These are phyloP conservation scores for Pochonia chlamydosporia DNA, from an alignment of 2,329 filamentous ascomycete genomes.

Conservation along the genomic window DNA sequence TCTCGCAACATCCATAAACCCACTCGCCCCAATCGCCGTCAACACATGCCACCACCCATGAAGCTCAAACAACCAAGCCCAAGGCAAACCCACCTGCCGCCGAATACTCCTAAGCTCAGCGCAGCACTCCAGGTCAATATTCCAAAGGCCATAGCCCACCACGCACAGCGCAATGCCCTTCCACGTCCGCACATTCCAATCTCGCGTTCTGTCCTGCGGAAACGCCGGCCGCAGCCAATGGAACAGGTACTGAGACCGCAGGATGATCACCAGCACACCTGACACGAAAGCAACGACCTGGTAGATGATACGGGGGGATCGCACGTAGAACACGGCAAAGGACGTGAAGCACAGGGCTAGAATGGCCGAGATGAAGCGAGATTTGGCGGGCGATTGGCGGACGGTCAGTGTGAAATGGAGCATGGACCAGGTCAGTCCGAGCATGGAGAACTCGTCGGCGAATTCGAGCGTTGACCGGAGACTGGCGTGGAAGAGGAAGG, in stretches of 20 bases:
- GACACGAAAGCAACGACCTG: constrained; percentile 33
- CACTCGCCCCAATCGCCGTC: constrained; percentile 48
- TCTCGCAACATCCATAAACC: constrained; percentile 27
- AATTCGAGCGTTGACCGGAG: constrained; percentile 37
- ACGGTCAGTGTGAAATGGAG: constrained; percentile 43
- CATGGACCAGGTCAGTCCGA: constrained; percentile 45
- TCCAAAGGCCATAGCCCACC: constrained; percentile 48
- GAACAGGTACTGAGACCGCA: constrained; percentile 29
- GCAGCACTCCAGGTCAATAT: constrained; percentile 50
- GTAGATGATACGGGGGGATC: constrained; percentile 35
- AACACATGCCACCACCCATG: constrained; percentile 62
- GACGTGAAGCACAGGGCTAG: constrained; percentile 35
- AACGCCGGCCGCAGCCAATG: constrained; percentile 22
- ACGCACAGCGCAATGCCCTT: constrained; percentile 28
- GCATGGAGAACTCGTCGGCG: constrained; percentile 55
- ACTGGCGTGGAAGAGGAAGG: constrained; percentile 38
- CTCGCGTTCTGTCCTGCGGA: constrained; percentile 17
- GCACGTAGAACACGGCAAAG: constrained; percentile 37
- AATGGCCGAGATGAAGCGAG: constrained; percentile 24
- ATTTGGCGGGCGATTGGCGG: constrained; percentile 30
- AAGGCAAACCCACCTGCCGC: constrained; percentile 43
- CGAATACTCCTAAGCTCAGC: constrained; percentile 38
- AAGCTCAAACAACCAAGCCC: constrained; percentile 50
- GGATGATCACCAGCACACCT: constrained; percentile 25
- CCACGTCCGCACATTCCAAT: constrained; percentile 22